These are phyloP conservation scores for Neoboletus subvelutipes DNA, from an alignment of 768 basidiomycete genomes.

Conservation along the genomic window DNA sequence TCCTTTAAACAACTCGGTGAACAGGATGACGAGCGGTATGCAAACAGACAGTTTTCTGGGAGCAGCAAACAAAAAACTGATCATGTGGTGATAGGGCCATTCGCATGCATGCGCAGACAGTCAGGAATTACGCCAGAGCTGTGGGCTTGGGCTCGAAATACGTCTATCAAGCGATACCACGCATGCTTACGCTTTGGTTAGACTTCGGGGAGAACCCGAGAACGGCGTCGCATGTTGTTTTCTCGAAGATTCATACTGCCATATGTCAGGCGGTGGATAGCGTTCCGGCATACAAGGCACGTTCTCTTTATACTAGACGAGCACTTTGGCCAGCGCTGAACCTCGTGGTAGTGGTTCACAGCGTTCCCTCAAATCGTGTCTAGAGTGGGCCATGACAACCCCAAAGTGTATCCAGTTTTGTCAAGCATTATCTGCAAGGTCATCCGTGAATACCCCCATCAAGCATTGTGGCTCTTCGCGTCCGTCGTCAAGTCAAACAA, in stretches of 20 bases:
- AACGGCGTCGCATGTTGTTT: slow-evolving; percentile 37
- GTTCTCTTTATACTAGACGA: slow-evolving; percentile 4
- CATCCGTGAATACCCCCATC: slow-evolving; percentile 81
- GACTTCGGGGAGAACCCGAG: slow-evolving; percentile 69
- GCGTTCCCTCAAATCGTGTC: slow-evolving; percentile 98
- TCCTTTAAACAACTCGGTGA: slow-evolving; percentile 56
- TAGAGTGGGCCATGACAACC: slow-evolving; percentile 75
- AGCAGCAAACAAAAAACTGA: neutral
- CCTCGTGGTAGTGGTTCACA: slow-evolving; percentile 74
- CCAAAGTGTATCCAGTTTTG: slow-evolving; percentile 58
- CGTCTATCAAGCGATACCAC: slow-evolving; percentile 92
- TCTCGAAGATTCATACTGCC: slow-evolving; percentile 54
- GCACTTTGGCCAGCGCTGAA: slow-evolving; percentile 5
- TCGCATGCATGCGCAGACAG: slow-evolving; percentile 63
- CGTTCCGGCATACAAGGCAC: slow-evolving; percentile 79
- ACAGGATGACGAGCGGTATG: slow-evolving; percentile 55
- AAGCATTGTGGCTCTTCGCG: slow-evolving; percentile 90
- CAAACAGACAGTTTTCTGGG: neutral
- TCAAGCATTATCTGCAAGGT: slow-evolving; percentile 67
- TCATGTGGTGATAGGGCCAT: slow-evolving; percentile 43
- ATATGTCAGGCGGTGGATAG: slow-evolving; percentile 56
- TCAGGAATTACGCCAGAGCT: slow-evolving; percentile 67
- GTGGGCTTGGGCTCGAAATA: slow-evolving; percentile 88
- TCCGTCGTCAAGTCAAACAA: slow-evolving; percentile 87
- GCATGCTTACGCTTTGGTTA: slow-evolving; percentile 92